Evolutionary conservation across 75 land plant genomes (phyloP).

Genomic region (Pinus albicaulis): DNA sequence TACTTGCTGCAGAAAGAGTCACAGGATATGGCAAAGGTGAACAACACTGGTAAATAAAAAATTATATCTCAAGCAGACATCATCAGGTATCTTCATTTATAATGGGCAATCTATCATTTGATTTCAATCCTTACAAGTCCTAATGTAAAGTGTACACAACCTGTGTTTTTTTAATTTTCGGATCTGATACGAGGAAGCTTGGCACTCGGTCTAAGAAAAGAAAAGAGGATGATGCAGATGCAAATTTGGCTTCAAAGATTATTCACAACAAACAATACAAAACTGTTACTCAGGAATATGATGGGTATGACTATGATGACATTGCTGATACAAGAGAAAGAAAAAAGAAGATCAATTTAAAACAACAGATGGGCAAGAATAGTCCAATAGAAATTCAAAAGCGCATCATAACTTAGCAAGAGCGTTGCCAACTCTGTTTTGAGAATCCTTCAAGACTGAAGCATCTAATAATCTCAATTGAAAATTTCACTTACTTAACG

Average conservation of each 20-base stretch:
- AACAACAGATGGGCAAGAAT: constrained; percentile 15
- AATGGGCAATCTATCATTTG: neutral
- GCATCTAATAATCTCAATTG: constrained; percentile 83
- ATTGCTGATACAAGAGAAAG: constrained; percentile 42
- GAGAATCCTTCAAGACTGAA: constrained; percentile 84
- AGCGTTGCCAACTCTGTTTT: constrained; percentile 90
- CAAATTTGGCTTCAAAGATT: constrained; percentile 61
- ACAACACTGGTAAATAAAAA: constrained; percentile 2
- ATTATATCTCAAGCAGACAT: neutral
- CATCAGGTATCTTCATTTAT: neutral
- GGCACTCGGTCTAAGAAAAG: neutral
- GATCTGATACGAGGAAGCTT: constrained; percentile 7
- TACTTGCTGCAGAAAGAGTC: constrained; percentile 1
- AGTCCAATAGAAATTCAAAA: constrained; percentile 12
- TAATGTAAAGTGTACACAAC: neutral
- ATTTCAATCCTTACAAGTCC: neutral
- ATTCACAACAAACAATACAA: constrained; percentile 62
- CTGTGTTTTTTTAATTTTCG: neutral
- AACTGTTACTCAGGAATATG: constrained; percentile 56
- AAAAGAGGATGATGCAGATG: constrained; percentile 56
- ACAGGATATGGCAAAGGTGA: neutral
- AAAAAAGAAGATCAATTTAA: constrained; percentile 9
- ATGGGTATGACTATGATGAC: constrained; percentile 90
- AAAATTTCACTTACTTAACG: constrained; percentile 77
- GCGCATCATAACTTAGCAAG: constrained; percentile 74